Base-by-base conservation (phyloP, 805 yeast species). In the Myxozyma lipomycoides region DNA sequence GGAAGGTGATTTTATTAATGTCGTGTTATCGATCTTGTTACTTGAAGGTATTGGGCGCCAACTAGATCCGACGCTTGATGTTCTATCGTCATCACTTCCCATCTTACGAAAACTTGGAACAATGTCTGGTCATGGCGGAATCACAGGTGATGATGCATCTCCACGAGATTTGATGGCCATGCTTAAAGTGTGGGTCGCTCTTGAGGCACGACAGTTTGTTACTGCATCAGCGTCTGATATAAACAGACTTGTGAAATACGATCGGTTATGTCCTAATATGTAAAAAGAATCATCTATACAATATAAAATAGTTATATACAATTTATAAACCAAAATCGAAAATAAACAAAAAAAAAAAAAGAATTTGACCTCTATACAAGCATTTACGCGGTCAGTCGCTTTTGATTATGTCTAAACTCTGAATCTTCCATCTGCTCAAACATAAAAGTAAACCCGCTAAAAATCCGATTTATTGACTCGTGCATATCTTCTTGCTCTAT, bases 1-100 rank as follows among this genome's bases (percentile, higher is more conserved):
- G 95, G 99, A 93, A 64, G 95, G 95, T 4, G 98, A 93, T 67
- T 93, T 93, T 64, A 82, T 93, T 39, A 88, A 95, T 26, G 96
- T 93, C 22, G 84, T 93, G n/a, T 88, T 93, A 28, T 96, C 98
- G 1, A 89, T 93, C 22, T 70, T 93, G 48, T 73, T 93, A 48
- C 71, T 93, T 50, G 98, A 93, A 68, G 99, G 99, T 9, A 85
- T 93, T 47, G 98, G 98, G 19, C 76, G 98, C 64, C 95, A 85
- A 67, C 73, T 93, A 48, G 95, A 93, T 67, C 97, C 98, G 1
- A 82, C 88, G 39, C 74, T 93, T 62, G 98, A 93, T 70, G 76
- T 93, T 45, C 91, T 35, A 21, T 93, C 77, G 95, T 95, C 77
- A 86, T 81, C 96, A 2, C 71, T 89, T 57, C 96, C 96, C 1